These are phyloP conservation scores for Chlorella sp. DNA, from an alignment of 139 green algal species.

Conservation along the genomic window DNA sequence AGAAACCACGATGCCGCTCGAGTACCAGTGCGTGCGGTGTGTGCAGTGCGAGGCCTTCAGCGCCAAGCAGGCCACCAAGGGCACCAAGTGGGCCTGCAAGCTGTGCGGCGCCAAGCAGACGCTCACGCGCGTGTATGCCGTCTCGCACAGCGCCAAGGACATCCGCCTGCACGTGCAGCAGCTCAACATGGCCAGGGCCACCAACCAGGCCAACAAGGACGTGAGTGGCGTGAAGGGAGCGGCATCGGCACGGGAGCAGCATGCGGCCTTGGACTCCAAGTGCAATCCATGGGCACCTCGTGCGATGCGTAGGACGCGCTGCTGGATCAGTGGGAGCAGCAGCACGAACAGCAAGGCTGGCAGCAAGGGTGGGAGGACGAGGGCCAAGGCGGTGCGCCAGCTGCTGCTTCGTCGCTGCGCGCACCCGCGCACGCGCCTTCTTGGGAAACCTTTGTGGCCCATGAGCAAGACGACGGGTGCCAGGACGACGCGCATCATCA, in stretches of 20 bases:
- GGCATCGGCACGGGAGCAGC: background rate
- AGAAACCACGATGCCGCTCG: slow-evolving; percentile 13
- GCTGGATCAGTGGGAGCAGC: no score
- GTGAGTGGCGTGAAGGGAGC: background rate
- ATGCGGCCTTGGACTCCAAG: no score
- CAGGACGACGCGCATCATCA: no score
- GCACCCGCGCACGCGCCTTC: no score
- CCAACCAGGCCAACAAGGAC: background rate
- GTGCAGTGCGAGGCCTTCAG: slow-evolving; percentile 8
- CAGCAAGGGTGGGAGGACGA: no score
- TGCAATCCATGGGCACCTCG: no score
- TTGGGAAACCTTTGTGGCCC: no score
- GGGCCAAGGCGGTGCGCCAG: no score
- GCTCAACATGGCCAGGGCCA: background rate
- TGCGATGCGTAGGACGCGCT: no score
- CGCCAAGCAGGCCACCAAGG: slow-evolving; percentile 18
- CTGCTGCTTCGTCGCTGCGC: no score
- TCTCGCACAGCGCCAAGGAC: background rate
- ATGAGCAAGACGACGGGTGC: no score
- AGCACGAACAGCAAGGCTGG: no score
- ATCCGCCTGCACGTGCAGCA: background rate
- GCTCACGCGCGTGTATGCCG: slow-evolving; percentile 12
- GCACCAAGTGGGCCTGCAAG: slow-evolving; percentile 10
- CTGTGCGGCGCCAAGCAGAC: slow-evolving; percentile 17
- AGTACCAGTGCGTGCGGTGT: slow-evolving; percentile 18